Conservation (phyloP, 495 filamentous ascomycete species). For the Amniculicola lignicola region DNA sequence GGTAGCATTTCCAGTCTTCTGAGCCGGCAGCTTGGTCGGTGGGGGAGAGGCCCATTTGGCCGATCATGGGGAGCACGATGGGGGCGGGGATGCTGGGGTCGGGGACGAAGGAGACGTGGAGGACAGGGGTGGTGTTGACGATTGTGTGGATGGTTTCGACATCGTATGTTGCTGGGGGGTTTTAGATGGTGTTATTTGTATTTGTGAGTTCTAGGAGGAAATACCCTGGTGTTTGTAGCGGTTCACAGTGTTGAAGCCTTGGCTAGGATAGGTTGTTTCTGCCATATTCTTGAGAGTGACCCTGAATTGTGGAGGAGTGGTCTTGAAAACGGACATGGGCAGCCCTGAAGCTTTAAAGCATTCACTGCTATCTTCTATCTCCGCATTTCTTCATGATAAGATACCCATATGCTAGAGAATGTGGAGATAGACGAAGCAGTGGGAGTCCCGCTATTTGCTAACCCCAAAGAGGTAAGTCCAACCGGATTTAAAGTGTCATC, state of each 20-base stretch:
- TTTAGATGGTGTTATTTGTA: not conserved
- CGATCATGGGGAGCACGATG: constrained; percentile 80
- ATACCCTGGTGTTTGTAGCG: constrained; percentile 66
- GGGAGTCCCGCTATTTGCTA: no score
- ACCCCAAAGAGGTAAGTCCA: no score
- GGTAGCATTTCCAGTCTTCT: constrained; percentile 68
- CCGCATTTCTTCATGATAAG: no score
- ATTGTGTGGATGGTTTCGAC: constrained; percentile 74
- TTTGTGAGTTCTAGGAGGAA: not conserved
- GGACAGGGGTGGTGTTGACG: constrained; percentile 55
- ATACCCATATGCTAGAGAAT: no score
- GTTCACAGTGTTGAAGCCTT: constrained; percentile 66
- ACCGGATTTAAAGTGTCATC: no score
- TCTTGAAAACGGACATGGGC: not conserved
- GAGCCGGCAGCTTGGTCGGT: constrained; percentile 44
- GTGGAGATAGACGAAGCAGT: no score
- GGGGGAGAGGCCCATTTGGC: constrained; percentile 68
- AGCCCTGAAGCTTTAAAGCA: no score
- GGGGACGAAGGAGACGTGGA: constrained; percentile 62
- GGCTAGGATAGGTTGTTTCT: constrained; percentile 59
- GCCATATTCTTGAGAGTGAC: no score
- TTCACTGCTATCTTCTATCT: no score
- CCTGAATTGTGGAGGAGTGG: not conserved
- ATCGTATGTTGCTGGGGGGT: constrained; percentile 56
- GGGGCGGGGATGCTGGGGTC: constrained; percentile 58